A percentile compares a stretch with the other conserved stretches of the same genome.
phyloP scores from a whole-genome alignment of 192 early-diverging fungal genomes.

The Backusella psychrophila region DNA sequence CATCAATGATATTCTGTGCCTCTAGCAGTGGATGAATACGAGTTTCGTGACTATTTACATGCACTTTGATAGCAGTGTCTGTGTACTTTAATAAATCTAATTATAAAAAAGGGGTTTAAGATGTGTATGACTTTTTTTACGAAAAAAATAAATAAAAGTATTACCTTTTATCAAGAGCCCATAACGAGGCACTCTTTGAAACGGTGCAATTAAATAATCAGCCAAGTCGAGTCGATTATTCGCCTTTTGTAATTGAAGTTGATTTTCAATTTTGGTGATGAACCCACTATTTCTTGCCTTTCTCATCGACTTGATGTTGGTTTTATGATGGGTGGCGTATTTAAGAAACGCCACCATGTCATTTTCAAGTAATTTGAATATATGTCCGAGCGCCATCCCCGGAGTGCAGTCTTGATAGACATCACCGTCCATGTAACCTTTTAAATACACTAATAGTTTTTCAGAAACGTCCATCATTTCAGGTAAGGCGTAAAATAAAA shows the following conservation, averaged over 20 bases:
- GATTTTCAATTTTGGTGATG: slow-evolving; percentile 18
- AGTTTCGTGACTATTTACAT: background rate
- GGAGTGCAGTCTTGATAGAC: background rate
- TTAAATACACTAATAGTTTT: slow-evolving; percentile 15
- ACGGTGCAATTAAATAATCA: slow-evolving; percentile 73
- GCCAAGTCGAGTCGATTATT: slow-evolving; percentile 57
- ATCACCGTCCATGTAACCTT: background rate
- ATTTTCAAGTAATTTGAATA: slow-evolving; percentile 23
- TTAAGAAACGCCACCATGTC: slow-evolving; percentile 29
- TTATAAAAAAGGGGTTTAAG: background rate
- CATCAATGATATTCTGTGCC: slow-evolving; percentile 30
- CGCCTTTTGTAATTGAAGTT: slow-evolving; percentile 21
- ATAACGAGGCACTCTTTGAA: slow-evolving; percentile 76
- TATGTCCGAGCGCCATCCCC: slow-evolving; percentile 16
- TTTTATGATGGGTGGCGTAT: slow-evolving; percentile 37
- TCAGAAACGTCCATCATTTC: slow-evolving; percentile 34
- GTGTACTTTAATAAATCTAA: slow-evolving; percentile 38
- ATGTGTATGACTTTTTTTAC: background rate
- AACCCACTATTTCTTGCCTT: slow-evolving; percentile 24
- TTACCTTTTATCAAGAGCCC: slow-evolving; percentile 60
- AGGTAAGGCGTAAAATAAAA: slow-evolving; percentile 36
- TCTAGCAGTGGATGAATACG: background rate
- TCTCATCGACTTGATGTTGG: slow-evolving; percentile 22
- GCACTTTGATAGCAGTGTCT: background rate
- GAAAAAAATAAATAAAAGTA: background rate